Evolutionary conservation across 805 yeast genomes (phyloP), one percentile per base, ranked within the genome.

Genomic region (Saccharomycopsis malanga): DNA sequence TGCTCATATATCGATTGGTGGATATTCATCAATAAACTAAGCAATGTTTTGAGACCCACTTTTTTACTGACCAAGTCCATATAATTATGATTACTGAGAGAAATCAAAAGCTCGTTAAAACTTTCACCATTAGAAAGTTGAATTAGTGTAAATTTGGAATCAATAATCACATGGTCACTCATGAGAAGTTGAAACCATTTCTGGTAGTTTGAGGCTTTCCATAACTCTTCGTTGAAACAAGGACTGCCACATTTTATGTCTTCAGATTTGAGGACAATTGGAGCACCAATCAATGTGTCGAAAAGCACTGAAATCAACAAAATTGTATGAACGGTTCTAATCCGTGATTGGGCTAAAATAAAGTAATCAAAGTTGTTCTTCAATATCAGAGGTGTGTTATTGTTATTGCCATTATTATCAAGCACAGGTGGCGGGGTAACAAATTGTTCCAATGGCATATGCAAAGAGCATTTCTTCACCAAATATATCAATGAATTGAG

Each of bases 401-500:
- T 58, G 62, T 55, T 73, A 72, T 50, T 71, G 66, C 50, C 68
- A 53, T 71, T 52, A 72, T 64, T 39, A 44, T 66, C 68, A 40
- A 64, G 61, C 36, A 66, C 65, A 25, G 68, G 67, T 24, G 71
- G 71, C 22, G 69, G 70, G 6, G 61, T 64, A 42, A 68, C 53
- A 30, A 69, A 59, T 42, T 63, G 61, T 54, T 77, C 78, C 44
- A 82, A 71, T n/a, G 83, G 76, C 39, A 72, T 62, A 56, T 81
- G 83, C 56, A 85, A 71, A 18, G 83, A 0, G 89, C 81, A 0
- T 84, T 70, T 56, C 81, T 85, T 15, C 66, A 89, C 81, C 59
- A 89, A 66, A 18, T 87, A 81, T 53, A 84, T 79, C 56, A 88
- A 72, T 0, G 95, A 91, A 62, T 81, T 82, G 36, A 88, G 75